Conservation (phyloP, 2,329 filamentous ascomycete species). For the Pezicula carpinea region DNA sequence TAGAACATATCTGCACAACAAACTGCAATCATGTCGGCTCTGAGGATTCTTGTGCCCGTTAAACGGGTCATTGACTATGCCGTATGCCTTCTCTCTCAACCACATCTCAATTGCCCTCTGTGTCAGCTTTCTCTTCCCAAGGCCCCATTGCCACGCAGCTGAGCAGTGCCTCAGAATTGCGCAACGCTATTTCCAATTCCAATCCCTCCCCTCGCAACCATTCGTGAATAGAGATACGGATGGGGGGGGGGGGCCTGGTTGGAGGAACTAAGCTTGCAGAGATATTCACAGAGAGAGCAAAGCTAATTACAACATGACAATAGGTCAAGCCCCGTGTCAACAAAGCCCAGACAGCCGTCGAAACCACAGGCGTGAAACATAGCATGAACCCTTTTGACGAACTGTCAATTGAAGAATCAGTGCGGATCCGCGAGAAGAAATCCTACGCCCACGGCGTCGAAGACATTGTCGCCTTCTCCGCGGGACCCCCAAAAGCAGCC, state of each 20-base stretch:
- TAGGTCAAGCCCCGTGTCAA: slow-evolving; percentile 67
- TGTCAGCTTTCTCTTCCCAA: slow-evolving; percentile 2
- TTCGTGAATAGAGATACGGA: no score
- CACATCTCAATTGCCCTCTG: no score
- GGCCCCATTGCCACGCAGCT: not conserved
- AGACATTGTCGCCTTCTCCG: slow-evolving; percentile 86
- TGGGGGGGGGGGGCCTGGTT: no score
- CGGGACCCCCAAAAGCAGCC: slow-evolving; percentile 79
- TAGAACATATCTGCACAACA: not conserved
- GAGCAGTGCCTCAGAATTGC: no score
- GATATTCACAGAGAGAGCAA: no score
- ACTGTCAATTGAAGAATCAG: slow-evolving; percentile 92
- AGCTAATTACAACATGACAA: no score
- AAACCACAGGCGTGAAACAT: slow-evolving; percentile 91
- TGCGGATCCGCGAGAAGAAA: slow-evolving; percentile 88
- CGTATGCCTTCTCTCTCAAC: slow-evolving; percentile 42
- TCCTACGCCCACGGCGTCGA: slow-evolving; percentile 68
- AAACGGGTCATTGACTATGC: slow-evolving; percentile 88
- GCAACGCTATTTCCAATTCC: no score
- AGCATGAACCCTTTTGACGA: slow-evolving; percentile 99
- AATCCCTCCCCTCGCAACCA: no score
- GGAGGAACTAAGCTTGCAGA: no score
- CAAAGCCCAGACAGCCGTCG: slow-evolving; percentile 77
- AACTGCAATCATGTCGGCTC: slow-evolving; percentile 49
- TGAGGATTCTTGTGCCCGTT: slow-evolving; percentile 74